Base-by-base conservation (phyloP, 192 early-diverging fungal genomes). In the Coemansia umbellata region DNA sequence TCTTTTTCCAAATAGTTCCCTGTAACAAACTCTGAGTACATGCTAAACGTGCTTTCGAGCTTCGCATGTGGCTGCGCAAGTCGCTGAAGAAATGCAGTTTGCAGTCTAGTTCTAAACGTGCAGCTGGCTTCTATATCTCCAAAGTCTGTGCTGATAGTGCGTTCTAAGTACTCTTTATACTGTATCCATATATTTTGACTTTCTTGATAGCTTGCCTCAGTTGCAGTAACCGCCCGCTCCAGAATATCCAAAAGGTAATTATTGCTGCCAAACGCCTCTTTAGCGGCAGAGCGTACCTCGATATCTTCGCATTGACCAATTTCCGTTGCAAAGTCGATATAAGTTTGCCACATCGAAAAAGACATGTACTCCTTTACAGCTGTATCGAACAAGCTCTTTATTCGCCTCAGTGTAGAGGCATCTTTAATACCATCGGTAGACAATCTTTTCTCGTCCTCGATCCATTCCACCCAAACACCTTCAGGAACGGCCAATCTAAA, bases 1-100 rank as follows among this genome's bases (percentile, higher is more conserved):
- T 42, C 31, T 8, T 14, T 45, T 6, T 30, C 47, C 17, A 23
- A 37, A 31, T 45, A 13, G 51, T 74, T 37, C 31, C 41, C 40
- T 4, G 70, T 74, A 14, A 65, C 57, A 45, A 66, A 74, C 50
- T 55, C 55, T 4, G 70, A 74, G 52, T 74, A 74, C 59, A 62
- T 31, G 8, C 51, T 37, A 47, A 66, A 74, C n/a, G 70, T 74
- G 1, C 51, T 52, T 22, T 74, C 70, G 8, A 74, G 23, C 21
- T 50, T 58, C 4, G 63, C 51, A 42, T 74, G 63, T 19, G 70
- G 59, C 44, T 50, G 59, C 1, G 31, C 49, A 0, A 74, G 63
- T 14, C 70, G 41, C 36, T 66, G 50, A 19, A 74, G 27, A 37
- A 62, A 61, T 14, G 50, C 33, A 1, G 31, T 14, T 15, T 74